Evolutionary conservation across 306 rosid genomes (phyloP).

Genomic region (Cercis canadensis): DNA sequence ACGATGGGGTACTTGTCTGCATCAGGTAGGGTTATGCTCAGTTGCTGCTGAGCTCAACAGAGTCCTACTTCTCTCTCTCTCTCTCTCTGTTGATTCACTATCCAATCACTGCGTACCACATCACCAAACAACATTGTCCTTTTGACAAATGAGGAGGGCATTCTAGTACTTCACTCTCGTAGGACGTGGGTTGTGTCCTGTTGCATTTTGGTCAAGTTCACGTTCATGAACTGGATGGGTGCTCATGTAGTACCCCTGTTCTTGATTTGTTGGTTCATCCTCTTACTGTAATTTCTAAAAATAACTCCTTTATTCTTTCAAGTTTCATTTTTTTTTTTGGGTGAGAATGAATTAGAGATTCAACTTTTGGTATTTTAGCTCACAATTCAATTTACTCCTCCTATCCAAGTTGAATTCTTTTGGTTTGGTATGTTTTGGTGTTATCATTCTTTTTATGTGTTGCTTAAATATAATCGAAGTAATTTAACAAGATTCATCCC

Average conservation of each 20-base stretch:
- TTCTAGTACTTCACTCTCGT: constrained; percentile 1
- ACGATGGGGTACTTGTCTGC: constrained; percentile 1
- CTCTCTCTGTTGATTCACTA: not conserved
- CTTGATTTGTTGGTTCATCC: not conserved
- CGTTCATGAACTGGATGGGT: constrained; percentile 11
- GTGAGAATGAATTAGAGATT: no score
- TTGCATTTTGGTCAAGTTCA: constrained; percentile 5
- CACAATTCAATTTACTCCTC: no score
- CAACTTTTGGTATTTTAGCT: no score
- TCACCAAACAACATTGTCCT: not conserved
- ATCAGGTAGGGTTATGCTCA: constrained; percentile 18
- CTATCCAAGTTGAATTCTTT: no score
- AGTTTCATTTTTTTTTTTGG: no score
- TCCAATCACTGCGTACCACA: constrained; percentile 29
- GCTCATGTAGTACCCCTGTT: no score
- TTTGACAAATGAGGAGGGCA: not conserved
- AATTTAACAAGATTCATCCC: not conserved
- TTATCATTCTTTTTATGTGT: no score
- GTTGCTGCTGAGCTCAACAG: not conserved
- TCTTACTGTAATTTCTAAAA: no score
- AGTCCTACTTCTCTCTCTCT: not conserved
- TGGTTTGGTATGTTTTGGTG: no score
- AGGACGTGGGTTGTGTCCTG: not conserved
- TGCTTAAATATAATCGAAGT: no score
- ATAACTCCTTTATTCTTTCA: no score